phyloP scores from a whole-genome alignment of 768 basidiomycete genomes.

The Kwoniella dejecticola region DNA sequence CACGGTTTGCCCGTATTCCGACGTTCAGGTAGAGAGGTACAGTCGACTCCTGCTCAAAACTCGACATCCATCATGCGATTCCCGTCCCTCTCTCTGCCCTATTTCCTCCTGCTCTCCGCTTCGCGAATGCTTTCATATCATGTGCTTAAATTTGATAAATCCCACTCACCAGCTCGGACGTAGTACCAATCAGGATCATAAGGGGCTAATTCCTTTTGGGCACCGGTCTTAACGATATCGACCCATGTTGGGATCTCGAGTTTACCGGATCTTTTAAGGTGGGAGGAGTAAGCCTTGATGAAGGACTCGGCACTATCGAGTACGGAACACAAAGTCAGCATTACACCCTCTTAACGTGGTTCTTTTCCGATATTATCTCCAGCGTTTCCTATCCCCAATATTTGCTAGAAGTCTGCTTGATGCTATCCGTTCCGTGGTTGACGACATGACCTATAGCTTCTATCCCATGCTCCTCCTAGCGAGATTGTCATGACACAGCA shows the following conservation, averaged over 20 bases:
- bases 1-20: no score
- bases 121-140: no score
- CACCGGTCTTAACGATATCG: constrained; percentile 92
- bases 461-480: background rate
- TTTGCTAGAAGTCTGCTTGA: no score
- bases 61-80: no score
- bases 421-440: no score
- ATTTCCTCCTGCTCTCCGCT: no score
- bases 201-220: constrained; percentile 96
- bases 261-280: constrained; percentile 97
- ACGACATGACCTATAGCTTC: no score
- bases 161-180: constrained; percentile 83
- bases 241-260: constrained; percentile 99
- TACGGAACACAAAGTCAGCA: background rate
- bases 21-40: no score
- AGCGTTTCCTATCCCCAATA: no score
- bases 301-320: constrained; percentile 79
- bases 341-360: background rate
- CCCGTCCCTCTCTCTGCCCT: no score
- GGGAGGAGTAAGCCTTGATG: constrained; percentile 90
- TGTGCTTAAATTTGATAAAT: background rate
- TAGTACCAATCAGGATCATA: constrained; percentile 99
- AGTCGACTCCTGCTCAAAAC: no score
- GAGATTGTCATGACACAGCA: background rate
- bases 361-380: no score